phyloP scores from a whole-genome alignment of 345 rosid species.

The Populus nigra region DNA sequence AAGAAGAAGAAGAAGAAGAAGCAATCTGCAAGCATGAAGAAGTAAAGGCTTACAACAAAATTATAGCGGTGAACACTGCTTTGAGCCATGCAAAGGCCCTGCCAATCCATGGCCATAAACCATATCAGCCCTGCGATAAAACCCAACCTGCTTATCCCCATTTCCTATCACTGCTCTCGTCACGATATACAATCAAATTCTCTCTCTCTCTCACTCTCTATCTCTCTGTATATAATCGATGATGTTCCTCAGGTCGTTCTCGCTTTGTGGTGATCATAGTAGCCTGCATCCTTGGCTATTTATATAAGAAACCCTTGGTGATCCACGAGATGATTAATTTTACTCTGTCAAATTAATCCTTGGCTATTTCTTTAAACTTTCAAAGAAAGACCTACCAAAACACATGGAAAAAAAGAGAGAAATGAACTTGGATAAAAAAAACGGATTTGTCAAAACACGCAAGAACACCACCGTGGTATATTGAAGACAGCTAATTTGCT shows the following conservation, averaged over 20 bases:
- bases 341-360: too few relatives aligned
- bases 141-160: not conserved
- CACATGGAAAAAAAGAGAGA: too few relatives aligned
- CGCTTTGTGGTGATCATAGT: not conserved
- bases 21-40: not conserved
- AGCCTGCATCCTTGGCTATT: not conserved
- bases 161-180: not conserved
- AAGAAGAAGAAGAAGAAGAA: too few relatives aligned
- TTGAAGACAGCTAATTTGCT: too few relatives aligned
- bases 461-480: too few relatives aligned
- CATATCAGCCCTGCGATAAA: not conserved
- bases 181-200: not conserved
- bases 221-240: too few relatives aligned
- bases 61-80: not conserved
- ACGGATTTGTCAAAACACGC: too few relatives aligned
- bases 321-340: too few relatives aligned
- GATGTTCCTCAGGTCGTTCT: not conserved
- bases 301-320: not conserved
- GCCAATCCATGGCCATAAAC: not conserved
- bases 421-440: too few relatives aligned
- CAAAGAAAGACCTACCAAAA: too few relatives aligned
- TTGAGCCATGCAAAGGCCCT: not conserved
- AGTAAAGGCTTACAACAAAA: conserved; percentile 14
- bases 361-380: too few relatives aligned
- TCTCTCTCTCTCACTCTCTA: not conserved